These are phyloP conservation scores for Candida saitoana DNA, from an alignment of 805 yeast species.

Conservation along the genomic window DNA sequence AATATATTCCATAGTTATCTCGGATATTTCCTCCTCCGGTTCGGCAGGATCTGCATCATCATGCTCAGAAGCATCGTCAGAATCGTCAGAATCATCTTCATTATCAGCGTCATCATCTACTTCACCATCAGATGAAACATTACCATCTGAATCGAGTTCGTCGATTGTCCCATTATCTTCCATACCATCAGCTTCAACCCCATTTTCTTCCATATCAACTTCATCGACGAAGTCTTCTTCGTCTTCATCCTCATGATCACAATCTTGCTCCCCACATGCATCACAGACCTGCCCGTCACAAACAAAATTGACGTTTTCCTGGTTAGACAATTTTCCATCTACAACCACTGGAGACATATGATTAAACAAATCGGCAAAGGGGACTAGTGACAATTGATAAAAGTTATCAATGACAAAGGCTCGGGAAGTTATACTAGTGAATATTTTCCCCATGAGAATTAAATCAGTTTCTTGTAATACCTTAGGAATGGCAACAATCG, in stretches of 20 bases:
- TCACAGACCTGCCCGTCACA: slow-evolving; percentile 31
- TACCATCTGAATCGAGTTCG: too few species aligned
- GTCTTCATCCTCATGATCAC: slow-evolving; percentile 24
- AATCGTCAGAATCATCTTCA: slow-evolving; percentile 12
- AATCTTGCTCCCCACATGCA: slow-evolving; percentile 30
- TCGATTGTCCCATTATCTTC: slow-evolving; percentile 6
- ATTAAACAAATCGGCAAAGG: slow-evolving; percentile 88
- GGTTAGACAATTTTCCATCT: slow-evolving; percentile 12
- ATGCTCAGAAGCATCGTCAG: slow-evolving; percentile 9
- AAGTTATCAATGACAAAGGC: slow-evolving; percentile 77
- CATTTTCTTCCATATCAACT: slow-evolving; percentile 9
- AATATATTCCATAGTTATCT: slow-evolving; percentile 23
- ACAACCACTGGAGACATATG: slow-evolving; percentile 45
- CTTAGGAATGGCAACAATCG: slow-evolving; percentile 32
- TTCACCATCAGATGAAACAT: slow-evolving; percentile 6
- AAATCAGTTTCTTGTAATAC: slow-evolving; percentile 20
- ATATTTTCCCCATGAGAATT: slow-evolving; percentile 49
- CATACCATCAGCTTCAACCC: slow-evolving; percentile 13
- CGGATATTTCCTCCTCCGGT: slow-evolving; percentile 6
- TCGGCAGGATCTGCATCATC: slow-evolving; percentile 13
- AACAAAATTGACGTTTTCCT: slow-evolving; percentile 66
- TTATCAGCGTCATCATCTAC: slow-evolving; percentile 14
- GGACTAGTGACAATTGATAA: slow-evolving; percentile 75
- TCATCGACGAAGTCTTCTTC: slow-evolving; percentile 16
- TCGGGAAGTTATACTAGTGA: slow-evolving; percentile 65